A percentile compares a stretch with the other conserved stretches of the same genome.
Evolutionary conservation across 768 basidiomycete species (phyloP).

Genomic region (Tricholomella constricta): DNA sequence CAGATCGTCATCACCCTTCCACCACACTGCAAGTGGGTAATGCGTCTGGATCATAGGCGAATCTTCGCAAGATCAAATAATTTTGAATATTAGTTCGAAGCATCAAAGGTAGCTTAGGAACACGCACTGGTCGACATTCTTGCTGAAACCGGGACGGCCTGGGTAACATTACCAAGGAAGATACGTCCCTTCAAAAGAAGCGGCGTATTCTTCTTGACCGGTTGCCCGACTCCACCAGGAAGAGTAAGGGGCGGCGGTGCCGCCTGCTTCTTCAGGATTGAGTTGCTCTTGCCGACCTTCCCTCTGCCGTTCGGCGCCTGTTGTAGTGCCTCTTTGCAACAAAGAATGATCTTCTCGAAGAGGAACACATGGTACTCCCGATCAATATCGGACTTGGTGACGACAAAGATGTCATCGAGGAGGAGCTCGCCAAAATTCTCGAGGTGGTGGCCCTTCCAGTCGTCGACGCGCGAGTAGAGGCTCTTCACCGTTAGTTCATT

Average conservation of each 20-base stretch:
- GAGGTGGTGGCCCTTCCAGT: conserved; percentile 99
- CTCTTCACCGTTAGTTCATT: conserved; percentile 90
- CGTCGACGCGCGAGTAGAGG: conserved; percentile 84
- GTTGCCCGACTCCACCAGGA: conserved; percentile 54
- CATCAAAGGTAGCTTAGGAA: conserved; percentile 13
- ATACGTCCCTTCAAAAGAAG: conserved; percentile 94
- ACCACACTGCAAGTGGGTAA: conserved; percentile 88
- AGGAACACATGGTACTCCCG: conserved; percentile 98
- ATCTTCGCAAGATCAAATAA: no score
- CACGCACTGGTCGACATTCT: conserved; percentile 62
- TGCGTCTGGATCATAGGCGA: conserved; percentile 53
- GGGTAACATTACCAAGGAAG: conserved; percentile 93
- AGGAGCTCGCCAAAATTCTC: conserved; percentile 93
- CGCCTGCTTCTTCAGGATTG: conserved; percentile 83
- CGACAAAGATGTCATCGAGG: conserved; percentile 93
- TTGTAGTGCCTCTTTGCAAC: conserved; percentile 88
- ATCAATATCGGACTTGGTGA: conserved; percentile 95
- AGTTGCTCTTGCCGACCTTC: conserved; percentile 82
- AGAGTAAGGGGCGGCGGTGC: conserved; percentile 46
- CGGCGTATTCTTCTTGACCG: conserved; percentile 75
- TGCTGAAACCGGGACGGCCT: conserved; percentile 65
- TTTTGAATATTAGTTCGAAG: conserved; percentile 32
- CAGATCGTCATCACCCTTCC: conserved; percentile 91
- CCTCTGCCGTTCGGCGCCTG: conserved; percentile 59
- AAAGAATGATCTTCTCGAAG: conserved; percentile 98